Evolutionary conservation across 2,329 filamentous ascomycete species (phyloP), one percentile per base, ranked within the genome.

Genomic region (Colletotrichum incanum): DNA sequence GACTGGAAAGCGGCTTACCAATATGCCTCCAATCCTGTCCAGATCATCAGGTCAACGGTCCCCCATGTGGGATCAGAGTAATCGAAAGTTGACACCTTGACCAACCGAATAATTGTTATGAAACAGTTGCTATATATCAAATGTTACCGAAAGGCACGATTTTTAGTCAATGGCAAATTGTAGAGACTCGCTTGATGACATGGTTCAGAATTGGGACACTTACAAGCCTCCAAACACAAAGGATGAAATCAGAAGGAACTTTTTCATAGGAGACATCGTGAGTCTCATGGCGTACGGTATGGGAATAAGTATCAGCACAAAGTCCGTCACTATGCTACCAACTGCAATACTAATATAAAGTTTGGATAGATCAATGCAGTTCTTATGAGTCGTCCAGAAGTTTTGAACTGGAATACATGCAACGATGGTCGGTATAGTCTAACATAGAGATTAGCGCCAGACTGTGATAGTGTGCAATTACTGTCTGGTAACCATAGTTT

Each of bases 21-120:
- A 31, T 72, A 72, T 2, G 54, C 65, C 31, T 72, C 70, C 20
- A 72, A 18, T 20, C 70, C 65, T 4, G 65, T 72, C 70, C 70
- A 72, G 5, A 72, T 72, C 59, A 72, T 72, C 20, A 72, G 28
- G 11, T 72, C 70, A 11, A 72, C 70, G 2, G 70, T 70, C 16
- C 70, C 70, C 70, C 70, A 72, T 3, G 70, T 72, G 9, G 70
- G 70, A 23, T 72, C 70, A 16, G 23, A 41, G n/a, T 64, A 72
- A 18, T 60, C 60, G n/a, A 70, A 72, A 16, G 28, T 56, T 16
- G 50, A 41, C 3, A 72, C 70, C 34, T 72, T 72, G 18, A 72
- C 47, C 5, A 72, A 23, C 11, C 70, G 65, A 31, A 70, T 65
- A 11, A 70, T 70, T 4, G 70, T 72, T 5, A 72, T 55, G n/a